These are phyloP conservation scores for Colletotrichum echinochloae DNA, from an alignment of 2,329 filamentous ascomycete species.

Conservation along the genomic window DNA sequence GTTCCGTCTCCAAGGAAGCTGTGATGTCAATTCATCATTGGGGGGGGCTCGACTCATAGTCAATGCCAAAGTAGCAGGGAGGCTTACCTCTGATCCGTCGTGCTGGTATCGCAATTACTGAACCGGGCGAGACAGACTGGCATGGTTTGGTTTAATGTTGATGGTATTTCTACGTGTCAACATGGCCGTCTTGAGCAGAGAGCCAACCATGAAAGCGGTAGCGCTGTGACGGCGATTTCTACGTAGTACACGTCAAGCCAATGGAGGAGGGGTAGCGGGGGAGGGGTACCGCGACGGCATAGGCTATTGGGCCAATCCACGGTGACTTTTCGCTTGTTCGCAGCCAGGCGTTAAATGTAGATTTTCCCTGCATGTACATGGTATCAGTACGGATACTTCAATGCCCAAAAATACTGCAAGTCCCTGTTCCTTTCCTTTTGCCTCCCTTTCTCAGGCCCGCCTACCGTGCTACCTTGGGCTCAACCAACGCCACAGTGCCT, in stretches of 20 bases:
- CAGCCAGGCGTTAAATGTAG: neutral
- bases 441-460: neutral
- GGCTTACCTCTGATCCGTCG: neutral
- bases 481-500: neutral
- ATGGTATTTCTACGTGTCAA: neutral
- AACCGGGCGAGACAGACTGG: neutral
- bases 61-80: neutral
- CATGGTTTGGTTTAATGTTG: neutral
- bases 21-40: neutral
- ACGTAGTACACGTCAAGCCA: neutral
- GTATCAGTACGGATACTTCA: neutral
- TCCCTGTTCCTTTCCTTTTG: neutral
- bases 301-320: conserved; percentile 1
- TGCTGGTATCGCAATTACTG: neutral
- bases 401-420: conserved; percentile 11
- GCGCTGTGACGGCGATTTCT: neutral
- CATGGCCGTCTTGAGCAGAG: neutral
- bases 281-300: conserved; percentile 14
- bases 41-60: conserved; percentile 10
- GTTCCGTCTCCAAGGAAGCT: neutral
- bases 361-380: neutral
- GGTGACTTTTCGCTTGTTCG: conserved; percentile 2
- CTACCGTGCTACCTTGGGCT: too few species aligned
- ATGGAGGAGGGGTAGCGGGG: conserved; percentile 21
- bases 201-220: neutral